Conservation (phyloP, 1,139 yeast species). For the Candida dubliniensis region DNA sequence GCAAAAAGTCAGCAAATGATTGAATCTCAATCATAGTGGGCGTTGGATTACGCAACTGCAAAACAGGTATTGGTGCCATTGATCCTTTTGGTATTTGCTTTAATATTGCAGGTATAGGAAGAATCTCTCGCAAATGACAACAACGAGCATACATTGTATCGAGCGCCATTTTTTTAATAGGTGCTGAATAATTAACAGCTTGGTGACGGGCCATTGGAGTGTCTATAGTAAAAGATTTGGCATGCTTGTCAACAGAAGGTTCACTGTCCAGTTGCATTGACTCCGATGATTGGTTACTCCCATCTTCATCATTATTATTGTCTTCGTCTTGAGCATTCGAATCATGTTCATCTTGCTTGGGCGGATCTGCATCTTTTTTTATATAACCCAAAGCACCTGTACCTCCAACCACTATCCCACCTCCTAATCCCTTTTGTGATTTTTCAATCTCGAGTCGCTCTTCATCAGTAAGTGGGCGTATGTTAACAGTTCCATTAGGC, state of each 20-base stretch:
- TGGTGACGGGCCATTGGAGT: constrained; percentile 45
- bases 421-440: constrained; percentile 52
- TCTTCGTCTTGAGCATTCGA: constrained; percentile 5
- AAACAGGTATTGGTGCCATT: constrained; percentile 62
- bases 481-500: constrained; percentile 57
- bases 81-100: constrained; percentile 73
- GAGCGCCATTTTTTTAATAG: constrained; percentile 49
- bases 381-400: constrained; percentile 57
- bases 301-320: constrained; percentile 15
- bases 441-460: constrained; percentile 49
- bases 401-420: constrained; percentile 83
- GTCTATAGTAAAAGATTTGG: constrained; percentile 45
- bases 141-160: constrained; percentile 73
- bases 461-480: constrained; percentile 63
- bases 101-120: constrained; percentile 74
- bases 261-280: constrained; percentile 39
- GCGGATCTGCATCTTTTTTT: constrained; percentile 19
- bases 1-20: constrained; percentile 71
- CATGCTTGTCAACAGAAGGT: constrained; percentile 41
- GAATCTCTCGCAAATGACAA: constrained; percentile 70
- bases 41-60: constrained; percentile 67
- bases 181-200: constrained; percentile 29
- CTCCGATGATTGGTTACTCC: constrained; percentile 17
- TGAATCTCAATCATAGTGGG: constrained; percentile 75
- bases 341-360: constrained; percentile 8